Evolutionary conservation across 2,329 filamentous ascomycete species (phyloP).

Genomic region (Didymella exigua): DNA sequence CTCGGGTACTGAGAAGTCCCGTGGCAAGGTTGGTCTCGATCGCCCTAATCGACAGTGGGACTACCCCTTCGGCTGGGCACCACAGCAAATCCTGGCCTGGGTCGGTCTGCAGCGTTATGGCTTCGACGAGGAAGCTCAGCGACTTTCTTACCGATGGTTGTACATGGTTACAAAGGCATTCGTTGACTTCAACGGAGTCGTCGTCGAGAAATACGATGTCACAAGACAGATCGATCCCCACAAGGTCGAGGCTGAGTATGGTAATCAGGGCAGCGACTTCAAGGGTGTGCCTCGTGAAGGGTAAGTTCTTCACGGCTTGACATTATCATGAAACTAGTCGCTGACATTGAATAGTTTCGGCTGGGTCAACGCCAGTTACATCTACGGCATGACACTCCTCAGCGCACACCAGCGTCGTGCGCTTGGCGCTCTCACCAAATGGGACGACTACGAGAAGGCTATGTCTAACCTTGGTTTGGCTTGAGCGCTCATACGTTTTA

Average conservation of each 20-base stretch:
- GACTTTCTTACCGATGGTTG: conserved; percentile 93
- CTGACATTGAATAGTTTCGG: conserved; percentile 71
- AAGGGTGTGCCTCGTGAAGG: conserved; percentile 95
- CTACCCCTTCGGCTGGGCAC: conserved; percentile 97
- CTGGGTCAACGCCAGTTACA: conserved; percentile 98
- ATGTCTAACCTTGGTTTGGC: conserved; percentile 48
- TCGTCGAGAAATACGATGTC: conserved; percentile 99
- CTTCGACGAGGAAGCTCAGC: conserved; percentile 86
- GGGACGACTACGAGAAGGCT: conserved; percentile 79
- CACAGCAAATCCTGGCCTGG: conserved; percentile 98
- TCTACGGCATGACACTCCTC: conserved; percentile 87
- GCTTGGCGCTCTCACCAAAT: conserved; percentile 84
- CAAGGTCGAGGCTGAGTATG: conserved; percentile 94
- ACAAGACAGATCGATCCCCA: conserved; percentile 89
- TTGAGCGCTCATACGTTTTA: conserved; percentile 8
- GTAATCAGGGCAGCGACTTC: conserved; percentile 94
- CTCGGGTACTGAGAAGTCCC: conserved; percentile 87
- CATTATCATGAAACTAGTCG: background rate
- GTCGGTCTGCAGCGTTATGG: conserved; percentile 89
- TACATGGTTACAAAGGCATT: conserved; percentile 99
- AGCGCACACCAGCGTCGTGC: conserved; percentile 89
- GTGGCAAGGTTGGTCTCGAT: conserved; percentile 77
- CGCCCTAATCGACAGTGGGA: conserved; percentile 98
- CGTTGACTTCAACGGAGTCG: conserved; percentile 96
- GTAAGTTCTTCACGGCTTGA: conserved; percentile 60